Evolutionary conservation across 345 rosid species (phyloP).

Genomic region (Lepidium didymum): DNA sequence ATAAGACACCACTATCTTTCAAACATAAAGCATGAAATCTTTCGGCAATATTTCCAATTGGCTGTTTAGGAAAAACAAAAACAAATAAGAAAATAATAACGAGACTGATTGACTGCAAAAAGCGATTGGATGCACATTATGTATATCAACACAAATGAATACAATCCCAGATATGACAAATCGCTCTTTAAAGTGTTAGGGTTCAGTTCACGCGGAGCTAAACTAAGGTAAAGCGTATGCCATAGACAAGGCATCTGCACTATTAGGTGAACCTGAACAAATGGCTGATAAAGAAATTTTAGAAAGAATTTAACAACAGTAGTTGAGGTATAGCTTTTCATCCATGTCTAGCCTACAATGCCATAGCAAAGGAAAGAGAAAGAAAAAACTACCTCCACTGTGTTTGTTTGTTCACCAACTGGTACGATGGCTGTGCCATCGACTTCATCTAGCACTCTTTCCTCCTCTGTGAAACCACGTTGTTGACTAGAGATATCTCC

Average conservation of each 20-base stretch:
- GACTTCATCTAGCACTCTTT: constrained; percentile 42
- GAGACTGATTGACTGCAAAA: no score
- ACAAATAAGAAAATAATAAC: constrained; percentile 9
- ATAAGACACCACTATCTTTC: constrained; percentile 94
- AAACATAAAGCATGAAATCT: constrained; percentile 86
- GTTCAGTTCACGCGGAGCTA: no score
- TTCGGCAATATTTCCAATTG: constrained; percentile 75
- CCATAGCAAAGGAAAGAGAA: background rate
- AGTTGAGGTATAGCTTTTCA: background rate
- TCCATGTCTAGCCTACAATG: background rate
- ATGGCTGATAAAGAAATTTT: background rate
- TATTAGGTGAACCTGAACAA: background rate
- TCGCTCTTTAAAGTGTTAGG: no score
- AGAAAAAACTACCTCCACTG: constrained; percentile 56
- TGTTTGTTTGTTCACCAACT: constrained; percentile 49
- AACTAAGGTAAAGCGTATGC: no score
- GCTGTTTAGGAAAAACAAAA: constrained; percentile 44
- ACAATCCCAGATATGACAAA: background rate
- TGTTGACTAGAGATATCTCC: constrained; percentile 41
- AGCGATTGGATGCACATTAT: no score
- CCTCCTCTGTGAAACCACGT: constrained; percentile 34
- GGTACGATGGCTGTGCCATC: constrained; percentile 85
- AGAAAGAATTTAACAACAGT: background rate
- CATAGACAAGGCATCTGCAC: no score
- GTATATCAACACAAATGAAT: background rate